Percentiles rank a stretch among this genome's conserved stretches.
Evolutionary conservation across 163 green algal species (phyloP).

Genomic region (Volvox carteri): DNA sequence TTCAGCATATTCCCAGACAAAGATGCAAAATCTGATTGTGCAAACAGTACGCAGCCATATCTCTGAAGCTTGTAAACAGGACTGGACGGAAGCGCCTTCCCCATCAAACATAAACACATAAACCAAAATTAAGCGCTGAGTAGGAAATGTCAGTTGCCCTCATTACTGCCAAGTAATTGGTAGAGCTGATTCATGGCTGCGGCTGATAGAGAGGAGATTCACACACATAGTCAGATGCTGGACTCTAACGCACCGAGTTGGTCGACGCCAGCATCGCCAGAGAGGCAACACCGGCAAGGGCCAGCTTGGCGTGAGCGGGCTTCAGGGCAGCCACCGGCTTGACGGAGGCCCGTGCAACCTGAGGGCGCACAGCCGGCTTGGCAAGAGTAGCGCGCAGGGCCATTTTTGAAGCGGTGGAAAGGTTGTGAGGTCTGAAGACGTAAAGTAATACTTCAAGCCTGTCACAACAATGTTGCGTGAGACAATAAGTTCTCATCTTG

Average conservation of each 20-base stretch:
- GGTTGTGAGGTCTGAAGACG: slow-evolving; percentile 34
- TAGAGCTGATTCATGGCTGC: too few relatives aligned
- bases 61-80: too few relatives aligned
- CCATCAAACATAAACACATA: too few relatives aligned
- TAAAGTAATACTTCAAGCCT: slow-evolving; percentile 26
- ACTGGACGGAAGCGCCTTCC: too few relatives aligned
- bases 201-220: neutral
- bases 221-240: neutral
- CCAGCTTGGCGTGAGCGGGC: slow-evolving; percentile 55
- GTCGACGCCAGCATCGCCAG: slow-evolving; percentile 43
- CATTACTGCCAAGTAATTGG: too few relatives aligned
- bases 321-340: slow-evolving; percentile 59
- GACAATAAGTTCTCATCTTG: slow-evolving; percentile 31
- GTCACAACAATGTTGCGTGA: neutral
- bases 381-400: slow-evolving; percentile 48
- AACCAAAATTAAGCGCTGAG: too few relatives aligned
- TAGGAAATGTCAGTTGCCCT: too few relatives aligned
- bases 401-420: slow-evolving; percentile 25
- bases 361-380: slow-evolving; percentile 46
- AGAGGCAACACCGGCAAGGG: slow-evolving; percentile 44
- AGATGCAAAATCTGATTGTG: too few relatives aligned
- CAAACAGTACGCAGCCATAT: too few relatives aligned
- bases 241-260: slow-evolving; percentile 42
- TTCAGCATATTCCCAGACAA: too few relatives aligned
- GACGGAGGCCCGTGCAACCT: slow-evolving; percentile 31